phyloP scores from a whole-genome alignment of 257 asterid genomes.

The Solanum pennellii region DNA sequence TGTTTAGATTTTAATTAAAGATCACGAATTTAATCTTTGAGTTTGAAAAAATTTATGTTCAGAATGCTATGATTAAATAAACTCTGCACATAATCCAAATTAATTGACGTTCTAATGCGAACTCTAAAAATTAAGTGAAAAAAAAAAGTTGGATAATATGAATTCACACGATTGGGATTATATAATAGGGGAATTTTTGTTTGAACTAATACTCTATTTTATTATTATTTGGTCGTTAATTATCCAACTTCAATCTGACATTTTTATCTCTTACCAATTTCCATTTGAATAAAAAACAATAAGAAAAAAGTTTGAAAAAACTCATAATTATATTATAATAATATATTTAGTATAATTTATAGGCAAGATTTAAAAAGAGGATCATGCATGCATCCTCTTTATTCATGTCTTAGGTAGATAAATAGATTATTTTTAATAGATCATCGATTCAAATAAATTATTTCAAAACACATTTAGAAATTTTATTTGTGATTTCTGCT shows the following conservation, averaged over 20 bases:
- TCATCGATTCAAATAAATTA: too few species aligned
- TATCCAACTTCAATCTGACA: background rate
- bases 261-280: background rate
- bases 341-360: background rate
- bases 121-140: background rate
- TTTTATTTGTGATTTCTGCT: background rate
- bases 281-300: background rate
- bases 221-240: background rate
- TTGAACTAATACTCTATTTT: background rate
- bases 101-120: accelerated
- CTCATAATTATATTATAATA: background rate
- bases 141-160: background rate
- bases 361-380: accelerated
- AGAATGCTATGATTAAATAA: accelerated
- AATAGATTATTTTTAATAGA: background rate
- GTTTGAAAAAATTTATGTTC: accelerated
- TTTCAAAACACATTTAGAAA: background rate
- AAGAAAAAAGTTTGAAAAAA: background rate
- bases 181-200: background rate
- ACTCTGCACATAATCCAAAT: accelerated
- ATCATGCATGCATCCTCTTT: accelerated
- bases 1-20: accelerated
- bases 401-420: accelerated
- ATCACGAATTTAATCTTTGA: accelerated
- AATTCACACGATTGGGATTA: background rate